Evolutionary conservation across 2,329 filamentous ascomycete species (phyloP), one percentile per base, ranked within the genome.

Genomic region (Ascochyta pisi): DNA sequence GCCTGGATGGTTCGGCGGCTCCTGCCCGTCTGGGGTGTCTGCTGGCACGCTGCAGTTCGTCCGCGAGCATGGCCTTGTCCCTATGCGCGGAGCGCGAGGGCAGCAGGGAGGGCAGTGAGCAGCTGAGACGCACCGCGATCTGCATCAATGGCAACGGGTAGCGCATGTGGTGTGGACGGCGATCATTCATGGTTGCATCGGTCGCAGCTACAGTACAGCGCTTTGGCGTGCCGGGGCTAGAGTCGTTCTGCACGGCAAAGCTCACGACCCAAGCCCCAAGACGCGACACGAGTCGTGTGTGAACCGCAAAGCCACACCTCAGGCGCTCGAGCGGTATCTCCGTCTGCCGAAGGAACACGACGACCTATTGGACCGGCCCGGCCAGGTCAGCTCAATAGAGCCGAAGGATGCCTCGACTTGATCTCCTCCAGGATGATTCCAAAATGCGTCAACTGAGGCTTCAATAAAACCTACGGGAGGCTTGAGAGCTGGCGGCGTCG

Each of bases 341-440:
- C 62, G 55, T 54, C 48, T 44, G 34, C 56, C 56, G 50, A 47
- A 35, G 43, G 43, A 46, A n/a, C 45, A 43, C 48, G 42, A 16
- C 27, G 39, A 47, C 26, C 35, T 45, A 70, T 71, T 72, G 66
- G 69, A 62, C 49, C 61, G 60, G 57, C 57, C 63, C 58, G 61
- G 58, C 38, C 38, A 64, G 47, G 58, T 64, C 63, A 59, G 61
- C 46, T 42, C 51, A 47, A 48, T 44, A 24, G 58, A 65, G 66
- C 64, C 69, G 58, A 66, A 58, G 45, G 48, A 62, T 66, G 67
- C 62, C 64, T 70, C 64, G 69, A 69, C 57, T 63, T 61, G 68
- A 73, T 74, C 64, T 54, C 47, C 66, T 54, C 59, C 66, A 66
- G 69, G 65, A 66, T 69, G 45, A 61, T 70, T 71, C 66, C 64